A percentile compares a stretch with the other conserved stretches of the same genome.
Conservation (phyloP, 2,329 filamentous ascomycete genomes). For the Xylaria sp. region DNA sequence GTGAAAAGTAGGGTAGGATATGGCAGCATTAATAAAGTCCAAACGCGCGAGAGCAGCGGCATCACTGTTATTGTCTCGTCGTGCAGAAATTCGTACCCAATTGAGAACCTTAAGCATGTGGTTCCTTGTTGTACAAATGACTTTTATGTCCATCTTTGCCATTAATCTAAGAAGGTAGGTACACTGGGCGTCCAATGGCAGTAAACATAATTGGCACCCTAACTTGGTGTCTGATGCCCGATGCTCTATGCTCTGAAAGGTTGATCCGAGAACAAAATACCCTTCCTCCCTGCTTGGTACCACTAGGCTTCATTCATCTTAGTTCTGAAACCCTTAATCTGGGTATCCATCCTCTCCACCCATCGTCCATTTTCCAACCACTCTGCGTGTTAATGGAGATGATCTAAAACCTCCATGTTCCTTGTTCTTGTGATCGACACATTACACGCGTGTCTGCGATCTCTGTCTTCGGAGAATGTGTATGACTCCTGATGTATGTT, state of each 20-base stretch:
- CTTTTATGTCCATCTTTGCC: conserved; percentile 20
- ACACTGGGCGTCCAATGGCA: background rate
- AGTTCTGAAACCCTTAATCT: conserved; percentile 10
- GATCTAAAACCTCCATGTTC: background rate
- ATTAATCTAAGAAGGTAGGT: conserved; percentile 7
- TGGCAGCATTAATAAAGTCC: too few relatives aligned
- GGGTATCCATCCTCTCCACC: conserved; percentile 7
- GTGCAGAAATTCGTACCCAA: too few relatives aligned
- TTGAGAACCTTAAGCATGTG: background rate
- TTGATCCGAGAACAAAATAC: background rate
- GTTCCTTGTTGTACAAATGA: conserved; percentile 2
- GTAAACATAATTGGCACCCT: background rate
- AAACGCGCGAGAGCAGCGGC: too few relatives aligned
- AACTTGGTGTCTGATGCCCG: background rate
- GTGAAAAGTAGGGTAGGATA: too few relatives aligned
- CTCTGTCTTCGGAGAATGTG: background rate
- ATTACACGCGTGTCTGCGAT: background rate
- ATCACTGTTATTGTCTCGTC: too few relatives aligned
- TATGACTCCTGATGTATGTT: conserved; percentile 13
- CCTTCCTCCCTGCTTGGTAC: conserved; percentile 4
- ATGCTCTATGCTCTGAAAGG: conserved; percentile 5
- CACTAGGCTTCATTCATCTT: conserved; percentile 3
- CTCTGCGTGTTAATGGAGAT: background rate
- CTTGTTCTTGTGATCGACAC: conserved; percentile 1
- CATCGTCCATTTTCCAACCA: conserved; percentile 11